Evolutionary conservation across 768 basidiomycete species (phyloP).

Genomic region (Chiua virens): DNA sequence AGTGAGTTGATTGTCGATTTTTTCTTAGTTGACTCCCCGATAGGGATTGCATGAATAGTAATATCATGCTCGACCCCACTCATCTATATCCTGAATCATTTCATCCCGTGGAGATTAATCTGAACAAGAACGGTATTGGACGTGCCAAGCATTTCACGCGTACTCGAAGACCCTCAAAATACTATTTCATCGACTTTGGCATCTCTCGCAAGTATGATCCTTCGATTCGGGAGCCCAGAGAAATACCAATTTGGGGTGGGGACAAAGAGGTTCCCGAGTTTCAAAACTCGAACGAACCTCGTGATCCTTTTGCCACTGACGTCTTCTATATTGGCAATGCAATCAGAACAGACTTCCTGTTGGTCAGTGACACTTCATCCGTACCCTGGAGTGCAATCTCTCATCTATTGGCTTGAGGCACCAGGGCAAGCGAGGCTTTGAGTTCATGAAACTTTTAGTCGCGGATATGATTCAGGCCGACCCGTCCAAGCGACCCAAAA

Average conservation of each 20-base stretch:
- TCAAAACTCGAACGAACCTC: constrained; percentile 12
- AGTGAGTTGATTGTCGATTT: neutral
- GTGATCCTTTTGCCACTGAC: constrained; percentile 42
- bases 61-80: constrained; percentile 32
- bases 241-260: no score
- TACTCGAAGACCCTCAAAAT: constrained; percentile 26
- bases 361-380: constrained; percentile 16
- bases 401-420: no score
- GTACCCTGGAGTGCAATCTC: no score
- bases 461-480: neutral
- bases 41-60: constrained; percentile 26
- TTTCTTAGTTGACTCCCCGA: no score
- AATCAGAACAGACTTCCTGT: constrained; percentile 28
- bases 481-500: neutral
- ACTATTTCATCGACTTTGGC: no score
- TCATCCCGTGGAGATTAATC: constrained; percentile 16
- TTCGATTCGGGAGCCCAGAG: no score
- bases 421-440: no score
- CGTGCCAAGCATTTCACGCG: constrained; percentile 23
- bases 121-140: constrained; percentile 18
- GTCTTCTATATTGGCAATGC: constrained; percentile 43
- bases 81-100: constrained; percentile 23
- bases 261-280: constrained; percentile 43
- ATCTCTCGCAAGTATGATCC: no score
- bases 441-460: no score